Conservation (phyloP, 768 basidiomycete genomes). For the Exsudoporus frostii region DNA sequence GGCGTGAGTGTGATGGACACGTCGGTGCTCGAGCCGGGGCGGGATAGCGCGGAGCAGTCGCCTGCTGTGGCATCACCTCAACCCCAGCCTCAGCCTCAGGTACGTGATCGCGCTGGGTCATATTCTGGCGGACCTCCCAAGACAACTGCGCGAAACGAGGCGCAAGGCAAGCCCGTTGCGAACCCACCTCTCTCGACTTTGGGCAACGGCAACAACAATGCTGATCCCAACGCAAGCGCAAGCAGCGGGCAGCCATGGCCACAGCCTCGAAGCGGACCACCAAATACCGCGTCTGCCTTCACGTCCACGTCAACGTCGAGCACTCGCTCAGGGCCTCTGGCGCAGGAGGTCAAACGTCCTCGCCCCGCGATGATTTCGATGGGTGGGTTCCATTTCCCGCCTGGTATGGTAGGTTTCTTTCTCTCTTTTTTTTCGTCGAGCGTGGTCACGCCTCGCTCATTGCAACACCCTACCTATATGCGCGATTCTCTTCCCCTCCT, state of each 20-base stretch:
- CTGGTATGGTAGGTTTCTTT: constrained; percentile 39
- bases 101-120: background rate
- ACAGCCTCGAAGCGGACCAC: background rate
- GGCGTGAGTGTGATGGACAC: constrained; percentile 11
- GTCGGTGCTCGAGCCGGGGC: background rate
- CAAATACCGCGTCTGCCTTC: background rate
- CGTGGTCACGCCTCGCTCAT: background rate
- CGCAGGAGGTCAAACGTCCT: background rate
- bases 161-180: background rate
- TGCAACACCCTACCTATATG: constrained; percentile 3
- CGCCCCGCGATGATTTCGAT: constrained; percentile 26
- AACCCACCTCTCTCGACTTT: background rate
- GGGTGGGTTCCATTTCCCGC: constrained; percentile 50
- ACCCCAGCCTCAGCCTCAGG: constrained; percentile 5
- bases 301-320: constrained; percentile 5
- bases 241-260: background rate
- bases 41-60: background rate
- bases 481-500: background rate
- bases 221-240: background rate
- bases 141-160: background rate
- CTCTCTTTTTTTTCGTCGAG: background rate
- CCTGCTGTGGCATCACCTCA: background rate
- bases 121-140: background rate
- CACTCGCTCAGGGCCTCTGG: background rate
- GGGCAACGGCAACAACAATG: background rate